Percentiles rank a stretch among this genome's conserved stretches.
phyloP scores from a whole-genome alignment of 2,329 filamentous ascomycete genomes.

The Fusarium sp. region DNA sequence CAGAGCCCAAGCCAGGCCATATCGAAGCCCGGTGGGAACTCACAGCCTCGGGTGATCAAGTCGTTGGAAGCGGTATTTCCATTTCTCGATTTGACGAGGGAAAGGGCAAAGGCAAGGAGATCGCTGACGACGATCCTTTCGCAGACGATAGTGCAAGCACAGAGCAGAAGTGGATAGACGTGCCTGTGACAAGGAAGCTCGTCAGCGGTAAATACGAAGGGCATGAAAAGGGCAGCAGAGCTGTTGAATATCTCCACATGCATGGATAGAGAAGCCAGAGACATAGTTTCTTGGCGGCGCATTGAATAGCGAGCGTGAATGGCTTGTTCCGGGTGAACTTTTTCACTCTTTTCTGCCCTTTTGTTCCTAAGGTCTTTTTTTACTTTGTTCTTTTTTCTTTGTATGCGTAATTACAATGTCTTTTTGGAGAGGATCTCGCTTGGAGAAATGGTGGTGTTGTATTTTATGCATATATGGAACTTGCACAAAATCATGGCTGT shows the following conservation, averaged over 20 bases:
- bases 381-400: constrained; percentile 16
- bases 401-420: constrained; percentile 29
- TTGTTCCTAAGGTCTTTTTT: constrained; percentile 25
- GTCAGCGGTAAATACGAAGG: too few relatives aligned
- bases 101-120: constrained; percentile 66
- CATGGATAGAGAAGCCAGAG: constrained; percentile 37
- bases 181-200: constrained; percentile 75
- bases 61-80: constrained; percentile 71
- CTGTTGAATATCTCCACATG: constrained; percentile 23
- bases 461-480: constrained; percentile 11
- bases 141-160: constrained; percentile 61
- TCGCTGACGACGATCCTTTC: constrained; percentile 73
- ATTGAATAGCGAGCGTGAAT: constrained; percentile 50
- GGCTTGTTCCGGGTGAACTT: constrained; percentile 39
- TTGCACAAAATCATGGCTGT: constrained; percentile 35
- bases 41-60: constrained; percentile 56
- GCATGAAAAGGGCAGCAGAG: constrained; percentile 3
- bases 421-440: constrained; percentile 24
- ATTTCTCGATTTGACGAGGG: constrained; percentile 66
- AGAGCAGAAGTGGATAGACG: constrained; percentile 70
- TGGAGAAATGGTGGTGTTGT: constrained; percentile 2
- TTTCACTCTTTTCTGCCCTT: constrained; percentile 35
- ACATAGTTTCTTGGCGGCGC: constrained; percentile 49
- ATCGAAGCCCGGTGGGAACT: constrained; percentile 88
- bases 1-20: constrained; percentile 77